These are phyloP conservation scores for Acmispon strigosus DNA, from an alignment of 306 rosid genomes.

Conservation along the genomic window DNA sequence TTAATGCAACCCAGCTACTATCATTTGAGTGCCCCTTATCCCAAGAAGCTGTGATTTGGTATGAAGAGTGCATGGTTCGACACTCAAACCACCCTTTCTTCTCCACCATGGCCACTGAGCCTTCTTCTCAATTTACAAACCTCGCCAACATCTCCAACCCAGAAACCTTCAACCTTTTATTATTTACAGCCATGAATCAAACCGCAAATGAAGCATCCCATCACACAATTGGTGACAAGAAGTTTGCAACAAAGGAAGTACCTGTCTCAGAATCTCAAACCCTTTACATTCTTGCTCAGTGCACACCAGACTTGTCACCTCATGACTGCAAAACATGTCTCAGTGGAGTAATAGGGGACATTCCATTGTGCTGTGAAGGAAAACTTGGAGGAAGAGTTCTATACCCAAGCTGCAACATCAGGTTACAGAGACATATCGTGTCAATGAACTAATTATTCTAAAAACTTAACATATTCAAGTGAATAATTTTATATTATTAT, in stretches of 20 bases:
- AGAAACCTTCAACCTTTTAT: not conserved
- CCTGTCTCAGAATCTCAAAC: not conserved
- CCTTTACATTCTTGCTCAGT: not conserved
- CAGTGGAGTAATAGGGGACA: not conserved
- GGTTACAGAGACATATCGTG: no score
- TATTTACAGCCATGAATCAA: not conserved
- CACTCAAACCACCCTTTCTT: not conserved
- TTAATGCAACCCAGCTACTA: not conserved
- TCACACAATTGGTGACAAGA: not conserved
- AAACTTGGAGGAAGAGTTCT: not conserved
- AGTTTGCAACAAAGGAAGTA: not conserved
- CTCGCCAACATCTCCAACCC: not conserved
- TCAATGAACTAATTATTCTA: no score
- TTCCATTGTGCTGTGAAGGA: not conserved
- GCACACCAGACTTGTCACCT: not conserved
- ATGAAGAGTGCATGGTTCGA: not conserved
- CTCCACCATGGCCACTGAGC: not conserved
- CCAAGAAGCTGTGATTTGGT: not conserved
- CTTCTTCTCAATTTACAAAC: not conserved
- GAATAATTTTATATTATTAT: no score
- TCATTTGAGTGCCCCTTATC: not conserved
- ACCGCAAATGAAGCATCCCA: not conserved
- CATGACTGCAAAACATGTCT: not conserved
- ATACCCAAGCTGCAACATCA: not conserved
- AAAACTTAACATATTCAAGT: no score